These are phyloP conservation scores for Suhomyces yuchorum DNA, from an alignment of 1,139 yeast species.

Conservation along the genomic window DNA sequence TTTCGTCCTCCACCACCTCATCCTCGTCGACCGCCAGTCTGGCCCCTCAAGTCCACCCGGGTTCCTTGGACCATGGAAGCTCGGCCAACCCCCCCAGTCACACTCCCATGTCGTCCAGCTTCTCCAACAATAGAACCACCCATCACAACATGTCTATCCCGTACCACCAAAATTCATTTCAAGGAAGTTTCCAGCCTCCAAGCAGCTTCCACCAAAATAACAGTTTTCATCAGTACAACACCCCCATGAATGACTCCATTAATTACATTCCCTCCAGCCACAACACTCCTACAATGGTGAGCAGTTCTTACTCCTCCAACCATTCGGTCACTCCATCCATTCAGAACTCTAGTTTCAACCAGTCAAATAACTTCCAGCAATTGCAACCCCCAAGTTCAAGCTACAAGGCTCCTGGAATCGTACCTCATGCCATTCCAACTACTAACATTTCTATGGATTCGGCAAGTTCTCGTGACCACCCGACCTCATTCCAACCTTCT, in stretches of 20 bases:
- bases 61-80: conserved; percentile 9
- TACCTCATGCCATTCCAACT: conserved; percentile 40
- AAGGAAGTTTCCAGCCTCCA: not conserved
- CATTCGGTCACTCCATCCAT: conserved; percentile 42
- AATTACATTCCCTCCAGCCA: conserved; percentile 50
- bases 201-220: not conserved
- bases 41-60: conserved; percentile 10
- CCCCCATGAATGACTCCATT: conserved; percentile 28
- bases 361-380: conserved; percentile 19
- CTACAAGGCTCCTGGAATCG: conserved; percentile 16
- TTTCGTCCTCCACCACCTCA: conserved; percentile 20
- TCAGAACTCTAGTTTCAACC: conserved; percentile 12
- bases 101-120: conserved; percentile 12
- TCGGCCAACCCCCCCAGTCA: conserved; percentile 14
- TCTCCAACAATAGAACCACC: conserved; percentile 7
- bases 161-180: conserved; percentile 12
- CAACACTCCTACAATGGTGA: conserved; percentile 57
- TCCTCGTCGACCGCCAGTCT: conserved; percentile 9
- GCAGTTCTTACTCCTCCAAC: conserved; percentile 49
- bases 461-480: conserved; percentile 34
- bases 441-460: conserved; percentile 49
- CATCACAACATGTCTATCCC: conserved; percentile 11
- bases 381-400: conserved; percentile 14
- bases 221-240: conserved; percentile 15
- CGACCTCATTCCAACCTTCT: conserved; percentile 23